Evolutionary conservation across 1,284 basidiomycete species (phyloP).

Genomic region (Takashimella tepidaria): DNA sequence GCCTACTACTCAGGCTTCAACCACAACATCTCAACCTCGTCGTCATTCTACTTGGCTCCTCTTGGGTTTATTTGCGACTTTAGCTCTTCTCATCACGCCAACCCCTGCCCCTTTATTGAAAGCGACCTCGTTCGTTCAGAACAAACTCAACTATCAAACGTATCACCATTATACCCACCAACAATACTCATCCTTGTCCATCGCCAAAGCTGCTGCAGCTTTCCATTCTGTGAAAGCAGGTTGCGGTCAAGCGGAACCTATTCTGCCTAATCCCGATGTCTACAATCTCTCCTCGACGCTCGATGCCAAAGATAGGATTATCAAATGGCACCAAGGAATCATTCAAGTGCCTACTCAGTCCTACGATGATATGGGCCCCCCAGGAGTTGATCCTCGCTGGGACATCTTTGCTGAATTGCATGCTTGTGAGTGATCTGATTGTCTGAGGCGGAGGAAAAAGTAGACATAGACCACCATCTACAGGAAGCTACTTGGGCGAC

Average conservation of each 20-base stretch:
- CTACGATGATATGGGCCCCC: constrained; percentile 2
- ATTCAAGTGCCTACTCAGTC: constrained; percentile 27
- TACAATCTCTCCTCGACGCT: constrained; percentile 18
- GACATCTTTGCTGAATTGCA: not conserved
- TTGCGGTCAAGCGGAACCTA: constrained; percentile 23
- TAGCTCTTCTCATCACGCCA: constrained; percentile 5
- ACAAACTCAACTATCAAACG: not conserved
- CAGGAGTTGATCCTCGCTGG: constrained; percentile 1
- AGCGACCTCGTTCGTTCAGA: not conserved
- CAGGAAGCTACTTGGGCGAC: too few relatives aligned
- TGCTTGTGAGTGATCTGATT: constrained; percentile 4
- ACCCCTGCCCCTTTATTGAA: not conserved
- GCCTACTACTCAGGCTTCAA: not conserved
- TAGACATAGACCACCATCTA: too few relatives aligned
- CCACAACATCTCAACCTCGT: not conserved
- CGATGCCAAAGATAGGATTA: constrained; percentile 30
- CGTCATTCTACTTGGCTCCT: not conserved
- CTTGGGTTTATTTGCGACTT: constrained; percentile 12
- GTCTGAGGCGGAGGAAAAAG: too few relatives aligned
- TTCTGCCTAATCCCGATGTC: constrained; percentile 12
- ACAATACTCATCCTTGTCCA: too few relatives aligned
- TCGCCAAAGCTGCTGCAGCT: constrained; percentile 1
- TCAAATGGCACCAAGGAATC: constrained; percentile 16
- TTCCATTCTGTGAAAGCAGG: constrained; percentile 1
- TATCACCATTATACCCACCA: too few relatives aligned